phyloP scores from a whole-genome alignment of 176 grass and related monocot species.

The Dendrocalamus sinicus region DNA sequence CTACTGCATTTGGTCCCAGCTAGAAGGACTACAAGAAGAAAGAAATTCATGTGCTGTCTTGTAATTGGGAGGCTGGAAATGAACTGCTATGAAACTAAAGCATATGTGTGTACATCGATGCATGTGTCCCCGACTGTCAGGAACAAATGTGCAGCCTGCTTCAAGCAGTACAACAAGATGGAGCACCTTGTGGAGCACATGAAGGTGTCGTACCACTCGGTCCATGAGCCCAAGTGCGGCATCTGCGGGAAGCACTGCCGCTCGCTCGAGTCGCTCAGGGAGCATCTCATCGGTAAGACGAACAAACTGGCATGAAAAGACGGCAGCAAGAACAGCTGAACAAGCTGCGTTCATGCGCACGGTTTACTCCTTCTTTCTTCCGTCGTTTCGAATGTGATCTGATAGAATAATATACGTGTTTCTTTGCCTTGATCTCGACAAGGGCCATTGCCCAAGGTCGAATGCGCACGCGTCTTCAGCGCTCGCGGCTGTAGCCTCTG shows the following conservation, averaged over 20 bases:
- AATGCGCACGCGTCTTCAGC: conserved; percentile 75
- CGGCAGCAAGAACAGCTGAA: background rate
- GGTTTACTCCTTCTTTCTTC: background rate
- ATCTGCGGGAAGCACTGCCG: conserved; percentile 87
- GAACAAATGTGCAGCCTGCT: conserved; percentile 94
- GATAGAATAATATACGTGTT: background rate
- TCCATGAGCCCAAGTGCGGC: conserved; percentile 84
- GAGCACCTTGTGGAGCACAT: conserved; percentile 96
- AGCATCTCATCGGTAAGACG: conserved; percentile 80
- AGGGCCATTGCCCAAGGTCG: conserved; percentile 86
- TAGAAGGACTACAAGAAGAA: background rate
- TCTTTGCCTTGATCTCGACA: background rate
- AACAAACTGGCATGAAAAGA: background rate
- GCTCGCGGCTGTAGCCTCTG: conserved; percentile 72
- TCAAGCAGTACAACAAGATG: conserved; percentile 84
- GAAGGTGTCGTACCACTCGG: conserved; percentile 82
- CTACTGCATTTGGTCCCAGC: background rate
- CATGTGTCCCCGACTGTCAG: conserved; percentile 32
- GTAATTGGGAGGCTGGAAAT: background rate
- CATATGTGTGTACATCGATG: background rate
- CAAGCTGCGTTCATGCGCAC: background rate
- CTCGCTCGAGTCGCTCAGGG: conserved; percentile 86
- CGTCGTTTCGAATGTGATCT: background rate
- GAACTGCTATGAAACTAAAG: background rate
- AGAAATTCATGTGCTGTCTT: background rate